phyloP scores from a whole-genome alignment of 176 grass and related monocot species.

The Triticum urartu region DNA sequence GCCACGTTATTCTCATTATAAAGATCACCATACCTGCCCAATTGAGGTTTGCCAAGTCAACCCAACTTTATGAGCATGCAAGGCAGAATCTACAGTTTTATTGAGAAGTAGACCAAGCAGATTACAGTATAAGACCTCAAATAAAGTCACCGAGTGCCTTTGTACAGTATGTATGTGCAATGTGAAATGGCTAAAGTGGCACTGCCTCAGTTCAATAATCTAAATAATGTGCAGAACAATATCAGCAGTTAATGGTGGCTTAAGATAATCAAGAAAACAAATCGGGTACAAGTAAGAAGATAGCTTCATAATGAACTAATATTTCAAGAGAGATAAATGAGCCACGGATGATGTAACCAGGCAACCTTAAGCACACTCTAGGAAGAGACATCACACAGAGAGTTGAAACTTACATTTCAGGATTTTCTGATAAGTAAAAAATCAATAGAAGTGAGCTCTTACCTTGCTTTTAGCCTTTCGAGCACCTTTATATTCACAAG shows the following conservation, averaged over 20 bases:
- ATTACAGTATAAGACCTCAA: constrained; percentile 3
- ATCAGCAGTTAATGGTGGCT: neutral
- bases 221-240: neutral
- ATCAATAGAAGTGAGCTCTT: neutral
- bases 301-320: neutral
- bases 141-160: neutral
- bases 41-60: constrained; percentile 35
- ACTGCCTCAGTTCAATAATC: neutral
- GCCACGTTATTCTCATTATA: constrained; percentile 89
- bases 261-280: constrained; percentile 22
- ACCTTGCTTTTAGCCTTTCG: constrained; percentile 93
- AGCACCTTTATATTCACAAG: constrained; percentile 88
- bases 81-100: neutral
- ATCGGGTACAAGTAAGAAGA: neutral
- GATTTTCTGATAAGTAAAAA: constrained; percentile 19
- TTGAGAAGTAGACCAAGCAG: neutral
- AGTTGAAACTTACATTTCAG: neutral
- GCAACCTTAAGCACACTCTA: neutral
- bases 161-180: constrained; percentile 1
- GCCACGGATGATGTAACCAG: neutral
- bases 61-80: neutral
- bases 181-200: constrained; percentile 12
- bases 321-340: neutral
- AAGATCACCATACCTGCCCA: constrained; percentile 79
- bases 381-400: neutral